Evolutionary conservation across 2,329 filamentous ascomycete species (phyloP).

Genomic region (Phymatotrichopsis omnivora): DNA sequence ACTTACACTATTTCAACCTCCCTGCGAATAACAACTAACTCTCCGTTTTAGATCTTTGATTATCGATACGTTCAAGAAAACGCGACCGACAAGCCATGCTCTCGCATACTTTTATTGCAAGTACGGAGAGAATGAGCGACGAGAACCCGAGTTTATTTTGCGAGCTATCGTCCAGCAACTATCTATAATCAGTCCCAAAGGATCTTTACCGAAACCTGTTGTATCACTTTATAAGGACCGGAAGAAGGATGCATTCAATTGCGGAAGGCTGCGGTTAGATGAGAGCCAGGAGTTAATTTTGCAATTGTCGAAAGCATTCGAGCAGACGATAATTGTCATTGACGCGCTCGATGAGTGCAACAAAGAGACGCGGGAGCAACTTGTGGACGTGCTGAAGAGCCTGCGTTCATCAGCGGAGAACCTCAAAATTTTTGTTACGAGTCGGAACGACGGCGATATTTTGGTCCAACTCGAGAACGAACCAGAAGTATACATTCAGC

Average conservation of each 20-base stretch:
- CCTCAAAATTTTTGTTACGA: conserved; percentile 19
- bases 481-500: conserved; percentile 17
- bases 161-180: conserved; percentile 30
- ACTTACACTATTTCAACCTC: no score
- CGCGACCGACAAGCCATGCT: conserved; percentile 13
- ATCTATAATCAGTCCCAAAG: background rate
- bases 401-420: background rate
- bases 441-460: conserved; percentile 16
- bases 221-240: conserved; percentile 13
- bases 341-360: conserved; percentile 19
- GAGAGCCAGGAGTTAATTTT: conserved; percentile 8
- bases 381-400: conserved; percentile 11
- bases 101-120: conserved; percentile 37
- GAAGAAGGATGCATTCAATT: conserved; percentile 1
- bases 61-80: conserved; percentile 19
- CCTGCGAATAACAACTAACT: no score
- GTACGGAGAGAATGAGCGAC: conserved; percentile 20
- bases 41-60: conserved; percentile 3
- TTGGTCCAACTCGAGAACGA: conserved; percentile 1
- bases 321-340: conserved; percentile 14
- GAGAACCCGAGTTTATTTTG: conserved; percentile 33
- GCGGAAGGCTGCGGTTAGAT: background rate
- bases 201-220: conserved; percentile 13
- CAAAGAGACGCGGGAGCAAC: background rate
- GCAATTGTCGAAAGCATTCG: conserved; percentile 3